Evolutionary conservation across 768 basidiomycete genomes (phyloP), one percentile per base, ranked within the genome.

Genomic region (Stropharia rugosoannulata): DNA sequence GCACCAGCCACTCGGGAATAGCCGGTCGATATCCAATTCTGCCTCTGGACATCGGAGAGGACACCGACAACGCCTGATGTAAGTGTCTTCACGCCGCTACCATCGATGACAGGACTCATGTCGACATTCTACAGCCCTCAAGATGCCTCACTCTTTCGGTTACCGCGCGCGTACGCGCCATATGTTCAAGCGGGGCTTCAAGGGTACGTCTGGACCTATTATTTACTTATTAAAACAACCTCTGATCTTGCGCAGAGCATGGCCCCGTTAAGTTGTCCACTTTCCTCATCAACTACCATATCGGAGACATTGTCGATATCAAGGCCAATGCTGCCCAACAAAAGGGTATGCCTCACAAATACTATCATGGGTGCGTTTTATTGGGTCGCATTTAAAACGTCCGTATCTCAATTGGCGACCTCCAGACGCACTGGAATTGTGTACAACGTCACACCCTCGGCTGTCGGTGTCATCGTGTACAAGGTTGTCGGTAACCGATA

Each of bases 341-440:
- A 86, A 96, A 95, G 89, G 97, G 97, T 75, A 97, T 98, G 94
- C 95, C 95, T 73, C 96, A 98, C 83, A 98, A 98, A 78, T 95
- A 83, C 84, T 95, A 95, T 82, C 93, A 95, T 66, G 93, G 92
- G 94, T 95, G 61, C 64, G 93, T 85, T 39, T 22, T 48, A 10
- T 36, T 37, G 25, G 57, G 51, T 36, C 16, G 19, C 8, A 29
- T 25, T 13, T 12, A 42, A 13, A 51, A 59, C n/a, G 16, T 45
- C 54, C 27, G 27, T 47, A 25, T 52, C 22, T 39, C 35, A 25
- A 53, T 35, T 45, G n/a, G 9, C 13, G 18, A n/a, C 38, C 43
- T 48, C 47, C 62, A 95, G 95, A 66, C 95, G 95, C 65, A 99
- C 97, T 59, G 97, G 97, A 53, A 95, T 98, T 68, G 80, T 99